These are phyloP conservation scores for Zymoseptoria brevis DNA, from an alignment of 2,329 filamentous ascomycete genomes.

Conservation along the genomic window DNA sequence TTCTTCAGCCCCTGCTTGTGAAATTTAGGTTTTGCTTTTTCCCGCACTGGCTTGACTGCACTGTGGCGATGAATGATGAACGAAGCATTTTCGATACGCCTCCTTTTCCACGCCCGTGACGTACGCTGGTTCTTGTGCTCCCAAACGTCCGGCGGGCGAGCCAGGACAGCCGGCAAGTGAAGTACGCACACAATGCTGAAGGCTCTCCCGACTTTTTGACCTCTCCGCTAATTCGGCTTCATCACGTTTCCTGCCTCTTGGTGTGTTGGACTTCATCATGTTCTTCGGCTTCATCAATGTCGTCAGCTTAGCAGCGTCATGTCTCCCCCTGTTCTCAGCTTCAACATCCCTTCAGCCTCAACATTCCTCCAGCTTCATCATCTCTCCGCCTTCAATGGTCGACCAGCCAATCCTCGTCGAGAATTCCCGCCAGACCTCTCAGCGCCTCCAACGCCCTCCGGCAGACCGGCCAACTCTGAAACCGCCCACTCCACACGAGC, in stretches of 20 bases:
- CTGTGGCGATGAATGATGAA: conserved; percentile 3
- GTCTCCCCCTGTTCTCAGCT: too few species aligned
- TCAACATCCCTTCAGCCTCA: neutral
- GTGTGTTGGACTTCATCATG: too few species aligned
- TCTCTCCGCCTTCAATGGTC: neutral
- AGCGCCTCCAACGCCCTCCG: neutral
- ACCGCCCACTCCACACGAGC: neutral
- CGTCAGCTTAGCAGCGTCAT: too few species aligned
- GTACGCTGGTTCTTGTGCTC: neutral
- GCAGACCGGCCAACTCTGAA: neutral
- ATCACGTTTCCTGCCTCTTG: too few species aligned
- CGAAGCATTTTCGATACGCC: neutral
- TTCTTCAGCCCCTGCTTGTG: neutral
- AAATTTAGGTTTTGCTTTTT: neutral
- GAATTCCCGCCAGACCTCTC: neutral
- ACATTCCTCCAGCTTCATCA: neutral
- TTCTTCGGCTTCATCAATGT: too few species aligned
- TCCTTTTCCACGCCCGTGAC: neutral
- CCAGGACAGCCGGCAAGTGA: too few species aligned
- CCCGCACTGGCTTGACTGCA: neutral
- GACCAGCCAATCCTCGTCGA: neutral
- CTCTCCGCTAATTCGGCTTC: too few species aligned
- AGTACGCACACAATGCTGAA: too few species aligned
- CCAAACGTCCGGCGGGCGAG: too few species aligned
- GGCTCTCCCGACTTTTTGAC: too few species aligned